Base-by-base conservation (phyloP, 208 protist species). In the Leishmania major region DNA sequence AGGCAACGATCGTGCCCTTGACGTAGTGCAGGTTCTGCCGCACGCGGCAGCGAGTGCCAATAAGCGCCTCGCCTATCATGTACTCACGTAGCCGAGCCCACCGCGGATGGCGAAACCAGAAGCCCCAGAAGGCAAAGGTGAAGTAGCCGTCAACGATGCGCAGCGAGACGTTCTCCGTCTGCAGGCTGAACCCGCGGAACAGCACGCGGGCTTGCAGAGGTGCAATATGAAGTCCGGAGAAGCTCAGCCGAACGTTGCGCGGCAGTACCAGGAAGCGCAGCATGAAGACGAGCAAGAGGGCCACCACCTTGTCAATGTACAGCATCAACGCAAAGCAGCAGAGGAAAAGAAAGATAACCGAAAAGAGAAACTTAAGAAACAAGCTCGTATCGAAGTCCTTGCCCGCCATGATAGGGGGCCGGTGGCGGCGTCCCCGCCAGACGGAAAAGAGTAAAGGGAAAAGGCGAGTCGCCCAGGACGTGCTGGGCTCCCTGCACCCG, bases 111-210 rank as follows among this genome's bases (percentile, higher is more conserved):
- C 79, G 75, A 43, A 89, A 84, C 88, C 91, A 93, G n/a, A 87
- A 89, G 35, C 88, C 90, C 91, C 91, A 96, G 78, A 96, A 92
- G 17, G 80, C 79, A 72, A 98, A 92, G 3, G 94, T 94, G 57
- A 95, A 62, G 82, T 98, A 94, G 22, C 95, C 95, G 76, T 98
- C 95, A 13, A 96, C 86, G 60, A 96, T 88, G 73, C 89, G 91
- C n/a, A 98, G 67, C 1, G 95, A 94, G 60, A 94, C 47, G 86
- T 98, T 96, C 76, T 95, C 91, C 53, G 94, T 91, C 64, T 93
- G 91, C 76, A 92, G 91, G 75, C 90, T 91, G 31, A 98, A 76
- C 66, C 93, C 83, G 60, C 94, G 85, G 67, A 97, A 94, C 60
- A 97, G 90, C 10, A 98, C 75, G 35, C 95, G 90, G 8, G 85